Evolutionary conservation across 257 asterid genomes (phyloP), one percentile per base, ranked within the genome.

Genomic region (Jaltomata sinuosa): DNA sequence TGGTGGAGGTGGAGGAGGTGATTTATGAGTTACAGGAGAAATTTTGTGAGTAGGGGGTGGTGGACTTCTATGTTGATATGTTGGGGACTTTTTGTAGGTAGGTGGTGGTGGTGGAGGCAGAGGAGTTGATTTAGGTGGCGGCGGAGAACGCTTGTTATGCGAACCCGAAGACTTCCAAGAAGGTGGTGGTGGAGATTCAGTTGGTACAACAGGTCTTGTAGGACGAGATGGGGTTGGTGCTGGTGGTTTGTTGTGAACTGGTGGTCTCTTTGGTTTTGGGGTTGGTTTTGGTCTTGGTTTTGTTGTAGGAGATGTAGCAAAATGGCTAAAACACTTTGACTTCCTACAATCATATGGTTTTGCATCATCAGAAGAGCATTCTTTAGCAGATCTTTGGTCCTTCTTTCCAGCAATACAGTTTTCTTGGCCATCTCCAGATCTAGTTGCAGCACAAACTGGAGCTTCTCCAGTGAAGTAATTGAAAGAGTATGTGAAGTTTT

Each of bases 261-360:
- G 87, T n/a, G 80, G 59, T 0, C 3, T 18, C 21, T 22, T 68
- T 6, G 88, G 83, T 61, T 5, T 53, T 5, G 89, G 89, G 0
- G 85, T 8, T 53, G 31, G 84, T 2, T 16, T 62, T 40, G 80
- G 83, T 7, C 52, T 62, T 34, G 86, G 84, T 21, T 40, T 86
- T 2, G 80, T 65, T 16, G 62, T 2, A n/a, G 90, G 90, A 32
- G 86, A 81, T 42, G 14, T 85, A 36, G 78, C 78, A 32, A 9
- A 27, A 68, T 50, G 1, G 86, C 85, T 83, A 27, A 55, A 87
- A 25, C 99, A 95, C 52, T 83, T 81, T 0, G 95, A 90, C 88
- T 94, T 92, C 34, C 93, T 90, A 84, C 99, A 95, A 64, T 95
- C 98, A 67, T 83, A 90, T 0, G 97, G 97, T 87, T 90, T 92